Evolutionary conservation across 1,284 basidiomycete genomes (phyloP), one percentile per base, ranked within the genome.

Genomic region (Pseudozyma flocculosa): DNA sequence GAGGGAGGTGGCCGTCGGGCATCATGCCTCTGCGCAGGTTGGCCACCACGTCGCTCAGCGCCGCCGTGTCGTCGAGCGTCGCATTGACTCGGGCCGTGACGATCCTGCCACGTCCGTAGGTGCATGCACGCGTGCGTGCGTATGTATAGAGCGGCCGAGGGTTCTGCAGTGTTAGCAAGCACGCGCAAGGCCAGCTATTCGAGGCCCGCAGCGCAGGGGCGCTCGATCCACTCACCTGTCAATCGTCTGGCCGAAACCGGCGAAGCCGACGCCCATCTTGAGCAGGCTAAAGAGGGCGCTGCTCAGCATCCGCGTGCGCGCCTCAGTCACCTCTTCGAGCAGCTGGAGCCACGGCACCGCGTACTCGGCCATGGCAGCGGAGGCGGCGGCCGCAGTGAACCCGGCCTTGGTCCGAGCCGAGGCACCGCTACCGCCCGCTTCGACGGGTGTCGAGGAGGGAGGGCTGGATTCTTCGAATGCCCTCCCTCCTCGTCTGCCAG

Each of bases 1-100:
- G 54, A 14, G 62, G 50, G 10, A 65, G 32, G 34, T 65, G 62
- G 32, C 62, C 62, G 29, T 52, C 26, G 2, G 62, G 62, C 36
- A 65, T 43, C 43, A 65, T 39, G 13, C 49, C 54, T 21, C 24
- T 29, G 18, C 57, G 53, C 5, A 60, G 43, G 45, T 54, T 40
- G 19, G 48, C 43, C 21, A 61, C 48, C 36, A 47, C 38, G 13
- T 23, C 17, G 1, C 50, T 43, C 15, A 56, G 40, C 40, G 50
- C 51, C 41, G 47, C 46, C n/a, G 57, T 54, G 11, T 65, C 50
- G 14, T 32, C 48, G 4, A 55, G 36, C 23, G 48, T 47, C 15
- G 40, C 3, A 11, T 57, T 45, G 50, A 65, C 46, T 26, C 29
- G 46, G 5, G 42, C 43, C 24, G 40, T 34, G 11, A 42, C 24